Conservation (phyloP, 2,329 filamentous ascomycete species). For the Bipolaris bicolor region DNA sequence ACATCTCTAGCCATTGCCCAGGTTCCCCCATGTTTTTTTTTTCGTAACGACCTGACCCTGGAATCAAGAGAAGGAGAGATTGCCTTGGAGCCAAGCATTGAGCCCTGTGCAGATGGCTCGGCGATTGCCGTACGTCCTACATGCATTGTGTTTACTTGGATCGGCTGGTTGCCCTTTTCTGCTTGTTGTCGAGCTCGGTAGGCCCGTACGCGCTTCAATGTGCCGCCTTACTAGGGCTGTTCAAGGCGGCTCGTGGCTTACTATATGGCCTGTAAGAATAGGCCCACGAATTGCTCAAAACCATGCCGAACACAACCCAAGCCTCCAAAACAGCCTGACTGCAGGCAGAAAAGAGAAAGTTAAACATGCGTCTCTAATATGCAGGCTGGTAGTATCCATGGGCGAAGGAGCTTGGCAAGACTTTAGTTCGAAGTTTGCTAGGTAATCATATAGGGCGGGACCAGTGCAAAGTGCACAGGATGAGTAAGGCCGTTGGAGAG, state of each 20-base stretch:
- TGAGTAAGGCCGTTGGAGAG: slow-evolving; percentile 13
- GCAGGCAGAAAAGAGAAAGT: too few species aligned
- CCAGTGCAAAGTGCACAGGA: neutral
- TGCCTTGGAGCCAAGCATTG: neutral
- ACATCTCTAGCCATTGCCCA: neutral
- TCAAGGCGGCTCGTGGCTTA: slow-evolving; percentile 2
- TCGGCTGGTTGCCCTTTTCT: neutral
- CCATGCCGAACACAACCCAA: neutral
- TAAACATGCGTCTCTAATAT: neutral
- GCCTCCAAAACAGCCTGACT: neutral
- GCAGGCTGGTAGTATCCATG: neutral
- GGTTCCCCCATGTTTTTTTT: slow-evolving; percentile 8
- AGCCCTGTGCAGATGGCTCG: neutral
- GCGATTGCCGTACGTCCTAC: neutral
- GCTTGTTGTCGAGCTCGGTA: neutral
- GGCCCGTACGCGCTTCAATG: slow-evolving; percentile 1
- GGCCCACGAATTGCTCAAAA: neutral
- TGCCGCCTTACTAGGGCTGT: neutral
- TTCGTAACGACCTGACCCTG: slow-evolving; percentile 7
- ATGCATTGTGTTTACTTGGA: slow-evolving; percentile 1
- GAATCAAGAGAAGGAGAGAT: slow-evolving; percentile 3
- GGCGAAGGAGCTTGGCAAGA: neutral
- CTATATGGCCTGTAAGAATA: slow-evolving; percentile 1
- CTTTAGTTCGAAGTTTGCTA: neutral
- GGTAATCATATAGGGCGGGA: neutral